Conservation (phyloP, 2,329 filamentous ascomycete species). For the Aspergillaceae sp. region DNA sequence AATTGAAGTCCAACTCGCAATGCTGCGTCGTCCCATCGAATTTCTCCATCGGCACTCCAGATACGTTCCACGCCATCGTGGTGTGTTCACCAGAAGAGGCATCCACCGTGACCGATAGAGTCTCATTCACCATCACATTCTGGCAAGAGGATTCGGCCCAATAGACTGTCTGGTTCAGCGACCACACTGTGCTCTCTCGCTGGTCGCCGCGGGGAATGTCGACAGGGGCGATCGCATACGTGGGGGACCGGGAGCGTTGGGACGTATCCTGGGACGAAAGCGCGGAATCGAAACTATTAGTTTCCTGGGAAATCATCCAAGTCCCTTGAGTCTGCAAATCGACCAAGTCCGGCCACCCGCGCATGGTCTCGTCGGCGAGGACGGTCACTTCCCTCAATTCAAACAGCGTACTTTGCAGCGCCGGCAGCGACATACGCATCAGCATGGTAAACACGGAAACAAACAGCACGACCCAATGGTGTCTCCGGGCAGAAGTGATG, state of each 20-base stretch:
- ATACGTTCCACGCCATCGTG: constrained; percentile 20
- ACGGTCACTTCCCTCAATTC: constrained; percentile 22
- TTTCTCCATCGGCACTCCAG: constrained; percentile 15
- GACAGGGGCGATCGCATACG: constrained; percentile 25
- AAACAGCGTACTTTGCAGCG: constrained; percentile 23
- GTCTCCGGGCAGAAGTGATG: constrained; percentile 21
- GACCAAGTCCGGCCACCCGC: constrained; percentile 22
- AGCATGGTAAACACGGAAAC: constrained; percentile 25
- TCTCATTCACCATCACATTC: constrained; percentile 11
- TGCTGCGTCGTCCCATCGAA: constrained; percentile 5
- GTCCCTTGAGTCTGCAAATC: constrained; percentile 19
- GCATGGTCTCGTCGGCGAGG: constrained; percentile 13
- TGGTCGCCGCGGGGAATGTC: constrained; percentile 18
- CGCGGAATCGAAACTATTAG: constrained; percentile 15
- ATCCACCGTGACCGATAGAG: constrained; percentile 16
- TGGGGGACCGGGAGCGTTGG: constrained; percentile 17
- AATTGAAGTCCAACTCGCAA: constrained; percentile 23
- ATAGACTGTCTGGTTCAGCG: constrained; percentile 25
- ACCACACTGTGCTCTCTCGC: constrained; percentile 21
- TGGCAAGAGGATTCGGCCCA: constrained; percentile 21
- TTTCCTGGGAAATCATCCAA: constrained; percentile 23
- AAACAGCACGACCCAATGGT: constrained; percentile 24
- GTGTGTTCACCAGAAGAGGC: constrained; percentile 9
- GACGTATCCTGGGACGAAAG: constrained; percentile 11
- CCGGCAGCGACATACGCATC: constrained; percentile 25